Evolutionary conservation across 768 basidiomycete genomes (phyloP).

Genomic region (Kwoniella dendrophila): DNA sequence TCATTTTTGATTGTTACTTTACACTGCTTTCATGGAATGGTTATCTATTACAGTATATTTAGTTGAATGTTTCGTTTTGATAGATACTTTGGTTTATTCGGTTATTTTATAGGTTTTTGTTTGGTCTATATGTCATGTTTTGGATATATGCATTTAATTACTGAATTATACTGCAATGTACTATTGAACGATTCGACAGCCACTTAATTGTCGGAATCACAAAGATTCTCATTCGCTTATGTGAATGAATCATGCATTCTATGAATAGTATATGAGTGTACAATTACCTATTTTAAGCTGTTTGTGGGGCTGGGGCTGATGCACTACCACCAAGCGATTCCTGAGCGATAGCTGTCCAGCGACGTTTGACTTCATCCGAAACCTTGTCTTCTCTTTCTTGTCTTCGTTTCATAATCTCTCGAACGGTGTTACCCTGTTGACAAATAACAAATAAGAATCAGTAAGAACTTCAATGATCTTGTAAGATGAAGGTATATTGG

Average conservation of each 20-base stretch:
- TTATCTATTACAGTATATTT: neutral
- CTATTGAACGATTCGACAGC: neutral
- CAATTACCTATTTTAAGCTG: neutral
- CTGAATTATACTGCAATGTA: neutral
- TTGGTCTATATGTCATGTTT: too few species aligned
- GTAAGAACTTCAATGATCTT: too few species aligned
- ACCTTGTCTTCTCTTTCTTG: slow-evolving; percentile 52
- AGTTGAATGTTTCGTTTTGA: neutral
- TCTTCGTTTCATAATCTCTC: slow-evolving; percentile 60
- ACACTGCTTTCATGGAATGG: too few species aligned
- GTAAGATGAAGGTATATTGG: too few species aligned
- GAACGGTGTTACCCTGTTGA: slow-evolving; percentile 61
- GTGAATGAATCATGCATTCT: slow-evolving; percentile 5
- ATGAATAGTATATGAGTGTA: neutral
- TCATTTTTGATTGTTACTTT: too few species aligned
- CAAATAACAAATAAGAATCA: too few species aligned
- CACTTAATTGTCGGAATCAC: neutral
- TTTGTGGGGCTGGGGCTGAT: slow-evolving; percentile 1
- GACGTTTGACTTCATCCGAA: slow-evolving; percentile 22
- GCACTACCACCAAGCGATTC: slow-evolving; percentile 7
- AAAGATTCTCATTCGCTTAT: neutral
- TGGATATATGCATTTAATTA: neutral
- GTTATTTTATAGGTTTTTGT: neutral
- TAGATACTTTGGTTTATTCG: neutral
- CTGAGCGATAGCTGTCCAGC: slow-evolving; percentile 13